Evolutionary conservation across 2,329 filamentous ascomycete genomes (phyloP).

Genomic region (Colletotrichum nymphaeae): DNA sequence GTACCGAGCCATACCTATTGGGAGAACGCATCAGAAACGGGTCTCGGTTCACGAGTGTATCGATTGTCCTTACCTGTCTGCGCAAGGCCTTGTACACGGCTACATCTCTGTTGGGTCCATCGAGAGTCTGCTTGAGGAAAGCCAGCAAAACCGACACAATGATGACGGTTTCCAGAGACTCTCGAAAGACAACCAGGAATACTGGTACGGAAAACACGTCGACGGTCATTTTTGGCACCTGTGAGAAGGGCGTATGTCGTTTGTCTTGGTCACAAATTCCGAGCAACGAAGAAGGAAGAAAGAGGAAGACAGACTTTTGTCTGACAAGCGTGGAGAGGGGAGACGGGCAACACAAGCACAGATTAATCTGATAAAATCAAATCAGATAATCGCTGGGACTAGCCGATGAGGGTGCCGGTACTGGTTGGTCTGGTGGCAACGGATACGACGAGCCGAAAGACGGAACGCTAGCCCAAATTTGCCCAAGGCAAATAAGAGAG

Average conservation of each 20-base stretch:
- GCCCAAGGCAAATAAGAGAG: conserved; percentile 1
- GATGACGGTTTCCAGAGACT: conserved; percentile 84
- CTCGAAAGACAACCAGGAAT: conserved; percentile 92
- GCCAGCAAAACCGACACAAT: conserved; percentile 89
- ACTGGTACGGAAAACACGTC: conserved; percentile 83
- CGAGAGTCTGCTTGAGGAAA: conserved; percentile 85
- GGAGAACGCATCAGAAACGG: neutral
- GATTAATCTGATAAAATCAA: conserved; percentile 24
- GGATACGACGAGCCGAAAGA: conserved; percentile 2
- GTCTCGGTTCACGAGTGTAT: neutral
- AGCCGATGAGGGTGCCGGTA: neutral
- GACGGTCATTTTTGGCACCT: conserved; percentile 61
- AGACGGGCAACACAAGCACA: neutral
- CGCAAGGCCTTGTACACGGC: conserved; percentile 74
- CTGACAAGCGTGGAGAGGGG: neutral
- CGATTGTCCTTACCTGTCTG: conserved; percentile 61
- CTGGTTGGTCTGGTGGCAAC: neutral
- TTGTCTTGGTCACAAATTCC: neutral
- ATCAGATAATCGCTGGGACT: conserved; percentile 25
- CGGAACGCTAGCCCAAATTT: conserved; percentile 2
- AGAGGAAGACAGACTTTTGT: conserved; percentile 3
- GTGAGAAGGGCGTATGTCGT: neutral
- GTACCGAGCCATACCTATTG: conserved; percentile 71
- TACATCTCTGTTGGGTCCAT: conserved; percentile 70
- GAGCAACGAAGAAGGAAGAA: neutral